These are phyloP conservation scores for Epichloe gansuensis DNA, from an alignment of 2,329 filamentous ascomycete species.

Conservation along the genomic window DNA sequence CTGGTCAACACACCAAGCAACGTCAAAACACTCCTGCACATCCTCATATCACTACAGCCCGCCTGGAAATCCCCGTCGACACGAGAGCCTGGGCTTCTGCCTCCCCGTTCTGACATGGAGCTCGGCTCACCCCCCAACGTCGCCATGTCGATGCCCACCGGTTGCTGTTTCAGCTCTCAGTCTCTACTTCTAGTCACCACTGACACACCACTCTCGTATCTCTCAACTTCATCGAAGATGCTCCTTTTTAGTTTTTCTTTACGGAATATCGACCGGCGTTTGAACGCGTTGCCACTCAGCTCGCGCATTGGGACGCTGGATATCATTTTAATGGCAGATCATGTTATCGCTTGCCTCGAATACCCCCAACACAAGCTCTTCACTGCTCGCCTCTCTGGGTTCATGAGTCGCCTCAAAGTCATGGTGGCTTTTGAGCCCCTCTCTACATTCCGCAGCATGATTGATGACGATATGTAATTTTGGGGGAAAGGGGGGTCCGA, in stretches of 20 bases:
- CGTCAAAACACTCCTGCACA: slow-evolving; percentile 1
- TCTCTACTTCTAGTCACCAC: slow-evolving; percentile 15
- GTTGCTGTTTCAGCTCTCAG: slow-evolving; percentile 8
- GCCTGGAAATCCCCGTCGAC: not conserved
- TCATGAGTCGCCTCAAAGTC: slow-evolving; percentile 2
- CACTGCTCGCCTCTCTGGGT: slow-evolving; percentile 7
- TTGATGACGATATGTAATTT: slow-evolving; percentile 10
- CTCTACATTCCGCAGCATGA: slow-evolving; percentile 12
- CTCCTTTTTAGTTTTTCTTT: slow-evolving; percentile 6
- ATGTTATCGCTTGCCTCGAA: slow-evolving; percentile 10
- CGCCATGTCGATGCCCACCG: not conserved
- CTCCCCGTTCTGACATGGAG: not conserved
- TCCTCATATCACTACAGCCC: not conserved
- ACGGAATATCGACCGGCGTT: not conserved
- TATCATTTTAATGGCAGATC: slow-evolving; percentile 10
- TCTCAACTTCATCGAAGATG: slow-evolving; percentile 3
- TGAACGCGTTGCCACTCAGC: not conserved
- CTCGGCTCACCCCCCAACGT: not conserved
- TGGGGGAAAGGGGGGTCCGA: slow-evolving; percentile 5
- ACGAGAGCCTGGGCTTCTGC: not conserved
- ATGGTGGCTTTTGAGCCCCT: slow-evolving; percentile 4
- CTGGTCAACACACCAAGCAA: not conserved
- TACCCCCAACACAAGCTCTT: slow-evolving; percentile 9
- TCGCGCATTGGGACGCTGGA: slow-evolving; percentile 6
- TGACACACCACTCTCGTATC: slow-evolving; percentile 9